These are phyloP conservation scores for Camelina hispida DNA, from an alignment of 345 rosid genomes.

Conservation along the genomic window DNA sequence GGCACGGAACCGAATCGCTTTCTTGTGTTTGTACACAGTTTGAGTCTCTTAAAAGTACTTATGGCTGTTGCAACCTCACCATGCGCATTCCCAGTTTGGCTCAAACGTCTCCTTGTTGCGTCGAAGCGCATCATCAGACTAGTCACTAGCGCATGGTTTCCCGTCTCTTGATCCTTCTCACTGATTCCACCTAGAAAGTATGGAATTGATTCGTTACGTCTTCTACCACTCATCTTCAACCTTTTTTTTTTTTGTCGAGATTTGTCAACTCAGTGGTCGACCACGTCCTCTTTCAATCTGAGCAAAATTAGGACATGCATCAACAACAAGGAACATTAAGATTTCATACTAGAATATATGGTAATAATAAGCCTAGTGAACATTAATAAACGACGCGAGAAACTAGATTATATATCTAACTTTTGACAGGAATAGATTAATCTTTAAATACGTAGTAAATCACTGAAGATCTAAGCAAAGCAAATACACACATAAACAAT, in stretches of 20 bases:
- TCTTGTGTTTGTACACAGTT: conserved; percentile 52
- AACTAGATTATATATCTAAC: neutral
- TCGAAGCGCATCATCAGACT: conserved; percentile 48
- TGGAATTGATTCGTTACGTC: neutral
- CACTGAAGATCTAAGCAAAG: no score
- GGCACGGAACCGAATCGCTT: conserved; percentile 61
- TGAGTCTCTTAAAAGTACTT: conserved; percentile 51
- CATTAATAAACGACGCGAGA: no score
- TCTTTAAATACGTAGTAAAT: no score
- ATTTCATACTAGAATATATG: neutral
- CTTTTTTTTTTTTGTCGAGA: neutral
- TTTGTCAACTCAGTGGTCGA: neutral
- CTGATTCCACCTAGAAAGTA: conserved; percentile 32
- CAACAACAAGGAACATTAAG: neutral
- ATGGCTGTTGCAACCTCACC: conserved; percentile 34
- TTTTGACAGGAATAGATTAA: neutral
- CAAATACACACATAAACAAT: neutral
- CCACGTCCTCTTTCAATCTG: neutral
- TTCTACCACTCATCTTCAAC: neutral
- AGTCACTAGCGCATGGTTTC: conserved; percentile 48
- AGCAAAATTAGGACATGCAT: neutral
- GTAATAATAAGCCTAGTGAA: neutral
- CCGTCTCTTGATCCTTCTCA: conserved; percentile 43
- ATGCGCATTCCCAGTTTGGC: conserved; percentile 49
- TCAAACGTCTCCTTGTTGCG: conserved; percentile 48